A percentile compares a stretch with the other conserved stretches of the same genome.
Evolutionary conservation across 1,284 basidiomycete genomes (phyloP).

Genomic region (Anthracocystis setariae): DNA sequence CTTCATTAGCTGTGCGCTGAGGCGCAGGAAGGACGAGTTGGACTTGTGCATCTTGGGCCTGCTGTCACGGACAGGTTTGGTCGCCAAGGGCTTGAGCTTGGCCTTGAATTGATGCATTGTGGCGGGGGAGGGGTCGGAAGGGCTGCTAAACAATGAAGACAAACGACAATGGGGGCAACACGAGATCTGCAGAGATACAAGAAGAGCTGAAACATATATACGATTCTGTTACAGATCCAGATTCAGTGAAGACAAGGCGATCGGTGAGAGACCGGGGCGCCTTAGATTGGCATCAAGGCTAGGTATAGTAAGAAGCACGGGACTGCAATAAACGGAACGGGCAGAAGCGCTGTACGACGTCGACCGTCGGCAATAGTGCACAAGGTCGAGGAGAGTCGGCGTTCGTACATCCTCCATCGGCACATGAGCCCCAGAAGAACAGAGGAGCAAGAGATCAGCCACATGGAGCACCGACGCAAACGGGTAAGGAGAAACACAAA

Average conservation of each 20-base stretch:
- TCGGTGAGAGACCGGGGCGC: no score
- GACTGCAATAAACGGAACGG: slow-evolving; percentile 10
- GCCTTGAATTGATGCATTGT: slow-evolving; percentile 2
- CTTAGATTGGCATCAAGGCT: no score
- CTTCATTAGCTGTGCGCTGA: slow-evolving; percentile 33
- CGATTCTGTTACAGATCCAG: no score
- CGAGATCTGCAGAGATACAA: no score
- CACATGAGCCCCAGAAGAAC: background rate
- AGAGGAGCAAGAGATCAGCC: background rate
- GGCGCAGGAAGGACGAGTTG: slow-evolving; percentile 35
- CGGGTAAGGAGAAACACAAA: slow-evolving; percentile 7
- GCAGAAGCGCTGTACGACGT: background rate
- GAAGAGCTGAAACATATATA: no score
- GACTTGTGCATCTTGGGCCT: slow-evolving; percentile 24
- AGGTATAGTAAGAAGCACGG: background rate
- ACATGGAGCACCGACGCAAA: slow-evolving; percentile 9
- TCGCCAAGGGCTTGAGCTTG: slow-evolving; percentile 1
- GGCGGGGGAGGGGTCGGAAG: background rate
- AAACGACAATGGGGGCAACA: no score
- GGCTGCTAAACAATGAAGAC: background rate
- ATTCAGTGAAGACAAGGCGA: no score
- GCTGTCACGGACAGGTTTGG: slow-evolving; percentile 22
- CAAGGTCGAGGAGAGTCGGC: background rate
- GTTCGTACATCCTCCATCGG: background rate
- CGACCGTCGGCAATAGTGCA: background rate